Conservation (phyloP, 148 eudicot species). For the Silene uniflora region DNA sequence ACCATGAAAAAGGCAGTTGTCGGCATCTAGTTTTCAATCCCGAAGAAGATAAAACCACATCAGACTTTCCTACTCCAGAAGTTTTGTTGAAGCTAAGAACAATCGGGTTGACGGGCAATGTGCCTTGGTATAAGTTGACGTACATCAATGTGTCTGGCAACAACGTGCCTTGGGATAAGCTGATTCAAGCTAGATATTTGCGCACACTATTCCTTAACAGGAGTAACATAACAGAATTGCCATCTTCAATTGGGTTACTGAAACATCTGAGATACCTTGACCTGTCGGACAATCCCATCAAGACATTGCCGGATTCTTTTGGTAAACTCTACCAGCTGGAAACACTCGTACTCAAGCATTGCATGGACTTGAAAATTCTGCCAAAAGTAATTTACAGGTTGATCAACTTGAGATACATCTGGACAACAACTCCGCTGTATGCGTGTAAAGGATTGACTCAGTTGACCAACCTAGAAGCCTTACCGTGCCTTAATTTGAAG, state of each 20-base stretch:
- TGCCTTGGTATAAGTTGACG: too few relatives aligned
- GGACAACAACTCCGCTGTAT: background rate
- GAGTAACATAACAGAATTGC: too few relatives aligned
- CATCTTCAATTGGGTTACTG: too few relatives aligned
- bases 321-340: constrained; percentile 21
- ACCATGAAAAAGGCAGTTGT: background rate
- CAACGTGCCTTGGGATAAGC: background rate
- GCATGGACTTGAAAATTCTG: constrained; percentile 7
- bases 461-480: constrained; percentile 4
- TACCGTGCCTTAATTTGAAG: constrained; percentile 13
- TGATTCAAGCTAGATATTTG: too few relatives aligned
- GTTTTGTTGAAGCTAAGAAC: background rate
- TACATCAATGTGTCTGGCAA: too few relatives aligned
- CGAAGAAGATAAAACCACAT: too few relatives aligned
- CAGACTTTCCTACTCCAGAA: background rate
- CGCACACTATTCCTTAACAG: too few relatives aligned
- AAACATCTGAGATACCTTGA: too few relatives aligned
- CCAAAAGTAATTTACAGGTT: constrained; percentile 11
- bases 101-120: background rate
- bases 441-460: background rate
- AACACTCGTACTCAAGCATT: constrained; percentile 1
- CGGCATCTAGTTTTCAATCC: constrained; percentile 6
- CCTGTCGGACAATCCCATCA: too few relatives aligned
- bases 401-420: constrained; percentile 17
- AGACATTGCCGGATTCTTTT: too few relatives aligned